phyloP scores from a whole-genome alignment of 108 stramenopile genomes.

The Chaetoceros tenuissimus region DNA sequence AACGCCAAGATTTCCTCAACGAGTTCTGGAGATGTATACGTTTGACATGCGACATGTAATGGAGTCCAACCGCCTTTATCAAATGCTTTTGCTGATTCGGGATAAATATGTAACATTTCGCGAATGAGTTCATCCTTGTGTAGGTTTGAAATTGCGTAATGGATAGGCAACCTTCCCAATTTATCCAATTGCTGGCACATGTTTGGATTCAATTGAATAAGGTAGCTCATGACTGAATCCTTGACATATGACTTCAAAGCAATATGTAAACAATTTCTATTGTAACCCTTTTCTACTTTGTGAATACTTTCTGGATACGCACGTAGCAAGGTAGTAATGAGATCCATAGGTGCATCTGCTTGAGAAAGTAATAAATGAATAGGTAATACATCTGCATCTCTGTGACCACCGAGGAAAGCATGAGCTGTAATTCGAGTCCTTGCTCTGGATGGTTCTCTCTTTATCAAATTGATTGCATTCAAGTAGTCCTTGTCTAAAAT shows the following conservation, averaged over 20 bases:
- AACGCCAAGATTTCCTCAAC: neutral
- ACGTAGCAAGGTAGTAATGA: neutral
- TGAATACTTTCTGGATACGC: neutral
- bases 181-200: neutral
- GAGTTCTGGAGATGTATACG: neutral
- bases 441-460: neutral
- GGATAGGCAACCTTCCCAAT: neutral
- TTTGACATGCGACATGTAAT: neutral
- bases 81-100: neutral
- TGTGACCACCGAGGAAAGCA: neutral
- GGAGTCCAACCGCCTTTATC: neutral
- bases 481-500: neutral
- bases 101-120: neutral
- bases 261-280: neutral
- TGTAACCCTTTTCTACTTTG: neutral
- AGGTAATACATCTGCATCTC: neutral
- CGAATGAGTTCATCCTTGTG: neutral
- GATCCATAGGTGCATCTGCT: neutral
- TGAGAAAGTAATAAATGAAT: neutral
- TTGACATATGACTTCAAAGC: neutral
- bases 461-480: neutral
- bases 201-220: neutral
- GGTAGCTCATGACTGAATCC: neutral
- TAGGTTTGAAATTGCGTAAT: neutral
- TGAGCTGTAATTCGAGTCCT: neutral